Conservation (phyloP, 164 flowering plant genomes). For the Sedum album region DNA sequence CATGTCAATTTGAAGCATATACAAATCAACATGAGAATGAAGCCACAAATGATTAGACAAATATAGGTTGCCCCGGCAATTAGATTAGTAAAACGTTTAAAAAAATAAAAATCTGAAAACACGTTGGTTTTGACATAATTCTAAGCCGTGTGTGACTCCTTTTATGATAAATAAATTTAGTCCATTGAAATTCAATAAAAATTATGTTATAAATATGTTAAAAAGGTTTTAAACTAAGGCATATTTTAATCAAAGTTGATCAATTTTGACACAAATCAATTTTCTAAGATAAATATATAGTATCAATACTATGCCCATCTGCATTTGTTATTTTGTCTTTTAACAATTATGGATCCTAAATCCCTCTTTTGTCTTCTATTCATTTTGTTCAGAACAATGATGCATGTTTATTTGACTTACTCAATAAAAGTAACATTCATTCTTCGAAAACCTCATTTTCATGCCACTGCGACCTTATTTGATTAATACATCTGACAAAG, state of each 20-base stretch:
- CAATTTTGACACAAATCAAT: too few species aligned
- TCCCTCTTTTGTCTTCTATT: background rate
- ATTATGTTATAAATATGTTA: too few species aligned
- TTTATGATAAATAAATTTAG: too few species aligned
- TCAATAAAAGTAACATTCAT: background rate
- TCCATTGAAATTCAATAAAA: too few species aligned
- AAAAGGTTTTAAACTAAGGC: too few species aligned
- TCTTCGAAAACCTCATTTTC: background rate
- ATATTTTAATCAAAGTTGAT: too few species aligned
- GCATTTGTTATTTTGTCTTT: too few species aligned
- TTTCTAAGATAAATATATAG: too few species aligned
- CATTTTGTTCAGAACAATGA: background rate
- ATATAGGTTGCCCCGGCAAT: background rate
- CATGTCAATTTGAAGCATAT: background rate
- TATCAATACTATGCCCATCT: too few species aligned
- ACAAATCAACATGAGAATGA: background rate
- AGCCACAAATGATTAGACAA: background rate
- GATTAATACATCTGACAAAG: background rate
- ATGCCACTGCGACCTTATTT: conserved; percentile 4
- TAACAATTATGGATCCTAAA: too few species aligned
- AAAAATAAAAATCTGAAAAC: background rate
- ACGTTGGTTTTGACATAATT: background rate
- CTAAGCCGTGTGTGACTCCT: background rate
- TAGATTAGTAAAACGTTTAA: background rate
- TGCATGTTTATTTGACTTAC: background rate